These are phyloP conservation scores for Huntiella decipiens DNA, from an alignment of 2,329 filamentous ascomycete genomes.

Conservation along the genomic window DNA sequence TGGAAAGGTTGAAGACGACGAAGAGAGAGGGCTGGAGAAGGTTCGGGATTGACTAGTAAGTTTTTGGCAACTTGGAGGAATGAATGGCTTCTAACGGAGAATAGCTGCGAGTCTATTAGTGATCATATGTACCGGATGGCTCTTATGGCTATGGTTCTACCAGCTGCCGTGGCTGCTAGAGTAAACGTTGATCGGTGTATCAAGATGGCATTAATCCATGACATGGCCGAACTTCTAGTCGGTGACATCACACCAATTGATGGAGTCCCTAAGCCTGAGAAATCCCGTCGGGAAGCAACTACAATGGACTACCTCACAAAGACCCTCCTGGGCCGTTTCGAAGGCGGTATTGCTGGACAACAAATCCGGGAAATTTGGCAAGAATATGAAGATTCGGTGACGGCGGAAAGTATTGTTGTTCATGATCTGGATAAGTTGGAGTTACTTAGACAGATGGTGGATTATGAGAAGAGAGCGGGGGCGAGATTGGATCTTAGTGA, in stretches of 20 bases:
- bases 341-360: conserved; percentile 46
- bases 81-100: not conserved
- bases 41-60: conserved; percentile 51
- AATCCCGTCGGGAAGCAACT: conserved; percentile 65
- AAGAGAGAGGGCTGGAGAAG: conserved; percentile 92
- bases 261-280: conserved; percentile 67
- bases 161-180: conserved; percentile 47
- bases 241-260: conserved; percentile 95
- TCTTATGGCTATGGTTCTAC: conserved; percentile 82
- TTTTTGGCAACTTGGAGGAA: not conserved
- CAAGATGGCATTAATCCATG: conserved; percentile 89
- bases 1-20: conserved; percentile 87
- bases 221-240: conserved; percentile 91
- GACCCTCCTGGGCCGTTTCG: conserved; percentile 52
- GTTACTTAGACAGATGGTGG: conserved; percentile 81
- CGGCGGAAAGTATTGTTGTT: conserved; percentile 71
- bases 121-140: conserved; percentile 99
- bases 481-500: conserved; percentile 60
- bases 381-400: conserved; percentile 81
- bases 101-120: conserved; percentile 69
- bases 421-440: conserved; percentile 98
- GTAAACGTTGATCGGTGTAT: conserved; percentile 72
- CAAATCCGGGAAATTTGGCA: conserved; percentile 72
- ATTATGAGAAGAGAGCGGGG: conserved; percentile 64
- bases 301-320: conserved; percentile 84